Base-by-base conservation (phyloP, 1,284 basidiomycete species). In the Tremellales sp. region DNA sequence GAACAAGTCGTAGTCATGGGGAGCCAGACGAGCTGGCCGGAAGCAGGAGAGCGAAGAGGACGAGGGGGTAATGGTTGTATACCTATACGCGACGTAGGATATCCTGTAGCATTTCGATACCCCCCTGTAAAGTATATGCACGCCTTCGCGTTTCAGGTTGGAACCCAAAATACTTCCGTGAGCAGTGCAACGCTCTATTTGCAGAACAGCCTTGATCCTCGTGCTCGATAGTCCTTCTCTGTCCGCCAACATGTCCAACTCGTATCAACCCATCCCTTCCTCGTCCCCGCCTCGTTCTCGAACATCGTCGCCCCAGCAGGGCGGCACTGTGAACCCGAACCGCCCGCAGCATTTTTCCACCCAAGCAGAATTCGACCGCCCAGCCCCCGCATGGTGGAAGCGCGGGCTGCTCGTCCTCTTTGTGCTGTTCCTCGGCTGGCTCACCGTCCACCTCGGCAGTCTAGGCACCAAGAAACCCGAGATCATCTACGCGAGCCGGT, bases 21-120 rank as follows among this genome's bases (percentile, higher is more conserved):
- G 8, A 68, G 12, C 67, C 84, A 31, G 78, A 77, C 53, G 81
- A 83, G 29, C 75, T 81, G 8, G 61, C 72, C 16, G 80, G 81
- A 36, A 79, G 77, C 68, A 76, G 79, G 57, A 78, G 65, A 47
- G 70, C 72, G 47, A 61, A 60, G 47, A 53, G 52, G 48, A 51
- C 29, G 5, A 22, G 26, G 25, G 43, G 38, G 24, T 27, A 21
- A 37, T 16, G 16, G 28, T 7, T 16, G 28, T 8, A 42, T 29
- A 31, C 29, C 29, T n/a, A n/a, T 31, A 10, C 10, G 29, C 29
- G 29, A n/a, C 29, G 16, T 10, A 10, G 9, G 34, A 19, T 36
- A 9, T 36, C 18, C n/a, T 36, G 34, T 10, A 19, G 29, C 29
- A 31, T 31, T 10, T 10, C 10, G 16, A 10, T 10, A 31, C 16